Evolutionary conservation across 2,329 filamentous ascomycete genomes (phyloP).

Genomic region (Emmonsiellopsis sp.): DNA sequence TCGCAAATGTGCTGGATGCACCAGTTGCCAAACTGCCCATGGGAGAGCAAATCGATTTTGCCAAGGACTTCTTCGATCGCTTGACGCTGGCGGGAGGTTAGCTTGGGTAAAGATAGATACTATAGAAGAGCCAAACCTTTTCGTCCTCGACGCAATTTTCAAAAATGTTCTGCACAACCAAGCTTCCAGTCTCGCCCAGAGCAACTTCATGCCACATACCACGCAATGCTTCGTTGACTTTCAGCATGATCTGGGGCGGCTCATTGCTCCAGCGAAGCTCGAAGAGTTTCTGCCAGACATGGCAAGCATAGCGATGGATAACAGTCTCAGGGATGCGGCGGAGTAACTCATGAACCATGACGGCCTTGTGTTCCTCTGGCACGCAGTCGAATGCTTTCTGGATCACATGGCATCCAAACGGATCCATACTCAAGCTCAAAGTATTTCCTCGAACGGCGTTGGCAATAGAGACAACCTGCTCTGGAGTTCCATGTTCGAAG

Average conservation of each 20-base stretch:
- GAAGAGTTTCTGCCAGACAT: constrained; percentile 99
- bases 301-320: constrained; percentile 95
- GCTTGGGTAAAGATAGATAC: constrained; percentile 14
- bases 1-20: constrained; percentile 99
- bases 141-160: constrained; percentile 98
- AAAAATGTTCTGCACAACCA: constrained; percentile 99
- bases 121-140: constrained; percentile 54
- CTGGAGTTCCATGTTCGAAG: constrained; percentile 93
- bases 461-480: constrained; percentile 91
- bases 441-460: constrained; percentile 91
- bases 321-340: constrained; percentile 95
- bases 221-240: constrained; percentile 85
- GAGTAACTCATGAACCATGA: constrained; percentile 97
- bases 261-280: constrained; percentile 92
- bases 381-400: constrained; percentile 99
- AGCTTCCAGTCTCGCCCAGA: constrained; percentile 88
- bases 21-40: constrained; percentile 98
- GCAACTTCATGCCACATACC: constrained; percentile 99
- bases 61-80: constrained; percentile 93
- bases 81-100: constrained; percentile 56
- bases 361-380: constrained; percentile 91
- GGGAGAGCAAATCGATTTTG: constrained; percentile 92
- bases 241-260: constrained; percentile 96
- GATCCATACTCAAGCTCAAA: constrained; percentile 91
- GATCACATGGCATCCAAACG: constrained; percentile 95